Evolutionary conservation across 805 yeast genomes (phyloP), one percentile per base, ranked within the genome.

Genomic region (Kuraishia capsulata): DNA sequence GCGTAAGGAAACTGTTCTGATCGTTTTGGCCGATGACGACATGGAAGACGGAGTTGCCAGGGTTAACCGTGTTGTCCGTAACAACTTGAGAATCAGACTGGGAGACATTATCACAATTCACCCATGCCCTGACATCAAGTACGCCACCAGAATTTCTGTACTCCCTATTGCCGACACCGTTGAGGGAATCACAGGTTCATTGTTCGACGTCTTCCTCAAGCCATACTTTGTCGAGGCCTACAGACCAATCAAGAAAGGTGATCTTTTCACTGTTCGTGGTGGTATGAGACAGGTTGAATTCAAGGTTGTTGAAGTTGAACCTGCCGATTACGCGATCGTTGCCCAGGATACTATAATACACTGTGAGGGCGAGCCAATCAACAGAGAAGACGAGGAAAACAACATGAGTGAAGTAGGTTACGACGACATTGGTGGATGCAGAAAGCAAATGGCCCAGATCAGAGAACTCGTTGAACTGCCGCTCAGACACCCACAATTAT

Each of bases 281-380:
- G 96, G 97, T 59, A 92, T 92, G 98, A 81, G 98, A 66, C 97
- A 90, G 60, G 98, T 92, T 33, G 98, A 92, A 63, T 92, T 92
- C 69, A 94, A 92, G 64, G 96, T 92, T 35, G 97, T 90, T 35
- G 98, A 92, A 47, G 95, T 92, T 42, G 98, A 92, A 58, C 98
- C 98, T 5, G 88, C 86, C 53, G 97, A 92, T 51, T 84, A 80
- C 54, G 98, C 96, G 43, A 94, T 92, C 56, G 98, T 92, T 35
- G 95, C 98, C 16, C 98, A 92, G 67, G 98, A 92, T 57, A 92
- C 98, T 28, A 78, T 92, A 49, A 92, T 92, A 56, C 98, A 92
- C 67, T 89, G 96, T 57, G 98, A 92, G 63, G 98, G 98, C 58
- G 98, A 92, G 54, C 97, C 98, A 56, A 90, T 92, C 64, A 86